Percentiles rank a stretch among this genome's conserved stretches.
Conservation (phyloP, 257 asterid species). For the Jacaranda copaia region DNA sequence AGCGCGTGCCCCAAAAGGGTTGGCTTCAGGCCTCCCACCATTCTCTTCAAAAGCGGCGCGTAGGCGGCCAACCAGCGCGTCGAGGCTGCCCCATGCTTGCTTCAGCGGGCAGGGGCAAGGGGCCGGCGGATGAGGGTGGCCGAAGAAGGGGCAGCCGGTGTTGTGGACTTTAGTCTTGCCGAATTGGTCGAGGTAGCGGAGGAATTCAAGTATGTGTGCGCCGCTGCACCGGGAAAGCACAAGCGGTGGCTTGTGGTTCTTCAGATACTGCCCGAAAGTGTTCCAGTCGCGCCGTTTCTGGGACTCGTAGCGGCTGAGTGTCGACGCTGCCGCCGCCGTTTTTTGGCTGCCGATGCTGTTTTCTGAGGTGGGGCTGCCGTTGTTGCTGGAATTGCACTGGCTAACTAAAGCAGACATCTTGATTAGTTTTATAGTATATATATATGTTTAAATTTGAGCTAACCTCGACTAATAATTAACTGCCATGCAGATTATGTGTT, state of each 20-base stretch:
- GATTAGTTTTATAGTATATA: neutral
- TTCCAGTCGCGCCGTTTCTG: constrained; percentile 74
- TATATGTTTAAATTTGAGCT: neutral
- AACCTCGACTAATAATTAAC: neutral
- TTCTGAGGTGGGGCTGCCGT: constrained; percentile 39
- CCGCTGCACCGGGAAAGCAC: constrained; percentile 68
- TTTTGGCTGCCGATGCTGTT: constrained; percentile 34
- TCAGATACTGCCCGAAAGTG: constrained; percentile 66
- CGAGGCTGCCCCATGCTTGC: constrained; percentile 78
- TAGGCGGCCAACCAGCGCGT: constrained; percentile 67
- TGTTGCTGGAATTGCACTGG: constrained; percentile 26
- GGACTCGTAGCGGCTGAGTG: constrained; percentile 65
- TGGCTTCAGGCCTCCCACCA: constrained; percentile 59
- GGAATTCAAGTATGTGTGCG: constrained; percentile 64
- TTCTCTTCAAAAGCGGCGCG: constrained; percentile 76
- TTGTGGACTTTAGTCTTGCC: constrained; percentile 59
- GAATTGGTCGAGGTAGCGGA: constrained; percentile 61
- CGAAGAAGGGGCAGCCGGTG: constrained; percentile 56
- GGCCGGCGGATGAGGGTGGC: constrained; percentile 57
- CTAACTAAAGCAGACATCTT: constrained; percentile 22
- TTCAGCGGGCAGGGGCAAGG: constrained; percentile 64
- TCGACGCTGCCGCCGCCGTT: constrained; percentile 22
- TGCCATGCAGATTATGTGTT: neutral
- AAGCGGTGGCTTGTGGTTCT: constrained; percentile 70
- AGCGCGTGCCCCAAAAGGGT: constrained; percentile 71